Evolutionary conservation across 306 rosid species (phyloP).

Genomic region (peach (Prunus persica)): DNA sequence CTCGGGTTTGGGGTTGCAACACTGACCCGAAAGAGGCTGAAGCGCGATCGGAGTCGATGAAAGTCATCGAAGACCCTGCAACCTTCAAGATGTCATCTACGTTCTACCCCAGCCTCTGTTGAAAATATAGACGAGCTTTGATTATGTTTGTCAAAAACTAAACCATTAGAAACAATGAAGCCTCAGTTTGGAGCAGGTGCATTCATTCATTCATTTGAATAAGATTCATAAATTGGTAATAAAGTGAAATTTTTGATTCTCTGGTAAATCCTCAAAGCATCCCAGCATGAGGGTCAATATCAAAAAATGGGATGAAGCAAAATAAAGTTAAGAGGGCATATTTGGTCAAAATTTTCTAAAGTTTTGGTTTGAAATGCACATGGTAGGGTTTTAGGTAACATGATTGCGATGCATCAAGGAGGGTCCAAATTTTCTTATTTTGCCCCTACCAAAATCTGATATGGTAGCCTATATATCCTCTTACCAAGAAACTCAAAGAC

Average conservation of each 20-base stretch:
- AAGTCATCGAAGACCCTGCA: slow-evolving; percentile 46
- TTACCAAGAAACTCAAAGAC: slow-evolving; percentile 11
- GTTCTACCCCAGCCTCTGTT: slow-evolving; percentile 61
- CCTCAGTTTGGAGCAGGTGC: too few species aligned
- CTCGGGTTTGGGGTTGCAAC: slow-evolving; percentile 84
- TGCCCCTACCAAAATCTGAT: slow-evolving; percentile 2
- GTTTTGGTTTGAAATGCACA: slow-evolving; percentile 4
- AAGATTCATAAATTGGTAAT: too few species aligned
- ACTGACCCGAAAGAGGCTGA: slow-evolving; percentile 52
- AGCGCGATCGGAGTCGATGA: slow-evolving; percentile 28
- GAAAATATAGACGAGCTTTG: slow-evolving; percentile 7
- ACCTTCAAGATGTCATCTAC: slow-evolving; percentile 59
- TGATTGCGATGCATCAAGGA: slow-evolving; percentile 6
- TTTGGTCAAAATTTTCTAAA: background rate
- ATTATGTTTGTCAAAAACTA: background rate
- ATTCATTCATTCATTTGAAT: too few species aligned
- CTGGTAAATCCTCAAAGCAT: too few species aligned
- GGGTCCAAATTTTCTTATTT: slow-evolving; percentile 14
- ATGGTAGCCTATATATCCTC: background rate
- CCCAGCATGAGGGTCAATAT: background rate
- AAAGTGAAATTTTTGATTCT: too few species aligned
- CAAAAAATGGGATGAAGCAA: background rate
- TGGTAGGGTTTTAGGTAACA: slow-evolving; percentile 17
- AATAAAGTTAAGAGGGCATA: background rate
- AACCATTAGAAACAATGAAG: background rate